Conservation (phyloP, 2,329 filamentous ascomycete genomes). For the Fusarium bactridioides region DNA sequence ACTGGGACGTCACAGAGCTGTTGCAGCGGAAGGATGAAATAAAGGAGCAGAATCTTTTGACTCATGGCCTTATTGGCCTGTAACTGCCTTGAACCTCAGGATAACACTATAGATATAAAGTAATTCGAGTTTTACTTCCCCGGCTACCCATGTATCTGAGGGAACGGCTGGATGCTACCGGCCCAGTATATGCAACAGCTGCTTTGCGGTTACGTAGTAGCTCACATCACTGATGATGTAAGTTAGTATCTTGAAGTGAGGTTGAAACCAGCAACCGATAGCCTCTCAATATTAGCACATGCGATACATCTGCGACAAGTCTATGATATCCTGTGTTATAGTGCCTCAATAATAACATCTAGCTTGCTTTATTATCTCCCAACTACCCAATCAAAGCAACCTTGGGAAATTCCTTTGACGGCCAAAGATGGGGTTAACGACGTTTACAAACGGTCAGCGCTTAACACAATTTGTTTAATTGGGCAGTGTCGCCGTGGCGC, state of each 20-base stretch:
- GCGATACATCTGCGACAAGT: too few species aligned
- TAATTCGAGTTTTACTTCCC: not conserved
- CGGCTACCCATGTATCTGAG: not conserved
- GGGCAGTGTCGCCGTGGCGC: not conserved
- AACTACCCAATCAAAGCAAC: not conserved
- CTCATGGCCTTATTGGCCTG: not conserved
- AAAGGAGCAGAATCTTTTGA: not conserved
- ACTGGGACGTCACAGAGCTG: not conserved
- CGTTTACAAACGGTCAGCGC: not conserved
- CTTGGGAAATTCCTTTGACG: not conserved
- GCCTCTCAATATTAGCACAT: too few species aligned
- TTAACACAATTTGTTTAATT: not conserved
- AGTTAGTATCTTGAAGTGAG: accelerated
- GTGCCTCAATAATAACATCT: accelerated
- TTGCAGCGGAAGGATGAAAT: not conserved
- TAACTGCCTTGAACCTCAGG: not conserved
- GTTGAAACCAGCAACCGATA: too few species aligned
- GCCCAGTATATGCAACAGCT: too few species aligned
- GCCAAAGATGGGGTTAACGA: not conserved
- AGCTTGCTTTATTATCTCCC: not conserved
- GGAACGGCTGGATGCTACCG: not conserved
- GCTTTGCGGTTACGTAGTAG: too few species aligned
- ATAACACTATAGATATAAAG: not conserved
- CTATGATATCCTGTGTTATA: too few species aligned
- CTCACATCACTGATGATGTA: too few species aligned